These are phyloP conservation scores for Verticillium nubilum DNA, from an alignment of 2,329 filamentous ascomycete species.

Conservation along the genomic window DNA sequence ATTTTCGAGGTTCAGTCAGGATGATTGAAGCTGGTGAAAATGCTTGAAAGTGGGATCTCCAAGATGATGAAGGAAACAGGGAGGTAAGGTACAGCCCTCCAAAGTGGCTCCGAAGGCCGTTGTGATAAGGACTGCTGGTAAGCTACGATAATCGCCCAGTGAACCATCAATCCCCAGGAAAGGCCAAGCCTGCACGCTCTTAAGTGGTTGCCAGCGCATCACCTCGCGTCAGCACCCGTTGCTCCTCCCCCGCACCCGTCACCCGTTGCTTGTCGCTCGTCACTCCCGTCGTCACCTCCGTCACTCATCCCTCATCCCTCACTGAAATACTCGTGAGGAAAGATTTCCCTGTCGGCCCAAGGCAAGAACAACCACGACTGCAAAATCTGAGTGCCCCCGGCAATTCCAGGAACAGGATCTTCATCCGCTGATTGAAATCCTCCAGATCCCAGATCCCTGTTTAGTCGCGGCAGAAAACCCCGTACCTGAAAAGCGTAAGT, in stretches of 20 bases:
- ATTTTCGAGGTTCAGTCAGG: too few species aligned
- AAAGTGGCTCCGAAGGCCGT: not conserved
- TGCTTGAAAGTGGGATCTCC: too few species aligned
- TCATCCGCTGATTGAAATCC: not conserved
- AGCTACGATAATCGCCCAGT: not conserved
- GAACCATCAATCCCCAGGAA: not conserved
- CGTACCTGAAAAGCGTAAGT: not conserved
- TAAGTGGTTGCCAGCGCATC: not conserved
- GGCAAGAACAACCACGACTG: not conserved
- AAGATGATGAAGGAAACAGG: too few species aligned
- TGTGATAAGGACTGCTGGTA: not conserved
- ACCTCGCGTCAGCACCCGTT: not conserved
- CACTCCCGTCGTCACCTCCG: too few species aligned
- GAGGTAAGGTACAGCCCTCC: too few species aligned
- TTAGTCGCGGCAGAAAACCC: not conserved
- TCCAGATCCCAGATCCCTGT: not conserved
- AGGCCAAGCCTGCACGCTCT: slow-evolving; percentile 1
- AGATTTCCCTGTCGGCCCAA: not conserved
- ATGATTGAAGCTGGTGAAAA: too few species aligned
- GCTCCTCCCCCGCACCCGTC: not conserved
- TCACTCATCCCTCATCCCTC: not conserved
- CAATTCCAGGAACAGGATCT: not conserved
- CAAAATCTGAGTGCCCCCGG: slow-evolving; percentile 4
- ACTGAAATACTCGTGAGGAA: too few species aligned
- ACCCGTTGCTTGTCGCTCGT: not conserved